A percentile compares a stretch with the other conserved stretches of the same genome.
These are phyloP conservation scores for Sclerotinia sclerotiorum DNA, from an alignment of 2,329 filamentous ascomycete species.

Conservation along the genomic window DNA sequence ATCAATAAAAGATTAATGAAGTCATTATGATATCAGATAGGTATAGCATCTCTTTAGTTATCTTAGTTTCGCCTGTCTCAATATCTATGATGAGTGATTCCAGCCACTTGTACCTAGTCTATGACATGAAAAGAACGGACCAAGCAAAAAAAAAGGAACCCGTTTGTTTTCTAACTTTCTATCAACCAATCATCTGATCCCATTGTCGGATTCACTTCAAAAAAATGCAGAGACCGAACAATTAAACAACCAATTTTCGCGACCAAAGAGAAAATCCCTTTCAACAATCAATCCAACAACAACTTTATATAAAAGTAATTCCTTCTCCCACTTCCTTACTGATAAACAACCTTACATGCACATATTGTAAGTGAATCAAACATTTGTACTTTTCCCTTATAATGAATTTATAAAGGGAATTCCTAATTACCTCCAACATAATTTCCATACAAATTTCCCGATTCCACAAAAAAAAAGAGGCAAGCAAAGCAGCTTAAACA, in stretches of 20 bases:
- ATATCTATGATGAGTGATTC: background rate
- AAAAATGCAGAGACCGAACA: background rate
- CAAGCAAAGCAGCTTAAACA: conserved; percentile 16
- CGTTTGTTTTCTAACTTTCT: background rate
- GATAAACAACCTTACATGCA: background rate
- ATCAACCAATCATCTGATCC: background rate
- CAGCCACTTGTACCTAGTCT: background rate
- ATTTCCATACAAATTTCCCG: background rate
- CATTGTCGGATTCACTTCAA: background rate
- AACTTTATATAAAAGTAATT: background rate
- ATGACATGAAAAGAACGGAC: background rate
- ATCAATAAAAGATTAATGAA: background rate
- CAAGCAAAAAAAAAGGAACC: background rate
- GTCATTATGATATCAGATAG: background rate
- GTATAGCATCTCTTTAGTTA: too few relatives aligned
- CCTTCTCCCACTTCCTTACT: background rate
- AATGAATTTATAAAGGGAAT: background rate
- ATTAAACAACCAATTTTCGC: conserved; percentile 10
- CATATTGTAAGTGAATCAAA: background rate
- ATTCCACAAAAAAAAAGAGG: background rate
- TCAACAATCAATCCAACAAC: background rate
- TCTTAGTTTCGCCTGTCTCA: too few relatives aligned
- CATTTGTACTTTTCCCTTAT: background rate
- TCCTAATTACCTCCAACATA: background rate
- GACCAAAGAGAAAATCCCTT: conserved; percentile 10